Conservation (phyloP, 2,329 filamentous ascomycete species). For the Penicillium aurantiogriseum region DNA sequence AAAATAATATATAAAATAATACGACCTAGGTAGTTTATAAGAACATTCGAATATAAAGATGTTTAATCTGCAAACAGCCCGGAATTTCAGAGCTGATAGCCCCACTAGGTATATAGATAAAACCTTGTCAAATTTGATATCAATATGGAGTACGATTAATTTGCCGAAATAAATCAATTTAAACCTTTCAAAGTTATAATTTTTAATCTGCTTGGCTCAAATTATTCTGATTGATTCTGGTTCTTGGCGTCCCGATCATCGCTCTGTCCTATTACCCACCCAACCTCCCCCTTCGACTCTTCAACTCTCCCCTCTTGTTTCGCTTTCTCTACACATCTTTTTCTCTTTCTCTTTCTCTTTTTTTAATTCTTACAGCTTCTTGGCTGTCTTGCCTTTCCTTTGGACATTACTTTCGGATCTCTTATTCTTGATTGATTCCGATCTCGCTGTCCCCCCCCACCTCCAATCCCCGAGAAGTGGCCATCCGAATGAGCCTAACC, state of each 20-base stretch:
- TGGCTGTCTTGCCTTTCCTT: constrained; percentile 8
- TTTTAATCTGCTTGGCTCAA: neutral
- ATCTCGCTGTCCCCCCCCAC: constrained; percentile 5
- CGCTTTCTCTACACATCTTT: constrained; percentile 4
- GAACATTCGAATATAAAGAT: neutral
- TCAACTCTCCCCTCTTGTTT: constrained; percentile 13
- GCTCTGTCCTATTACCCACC: constrained; percentile 19
- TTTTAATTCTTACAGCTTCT: neutral
- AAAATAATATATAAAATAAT: no score
- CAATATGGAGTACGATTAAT: neutral
- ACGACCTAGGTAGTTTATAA: neutral
- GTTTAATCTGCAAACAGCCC: neutral
- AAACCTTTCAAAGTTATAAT: neutral
- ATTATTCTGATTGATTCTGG: neutral
- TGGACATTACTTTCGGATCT: constrained; percentile 6
- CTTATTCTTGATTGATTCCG: neutral
- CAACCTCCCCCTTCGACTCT: constrained; percentile 11
- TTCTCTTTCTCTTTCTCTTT: constrained; percentile 9
- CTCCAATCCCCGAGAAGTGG: constrained; percentile 6
- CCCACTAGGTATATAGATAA: neutral
- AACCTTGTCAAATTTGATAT: neutral
- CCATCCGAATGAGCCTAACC: constrained; percentile 11
- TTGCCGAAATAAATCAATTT: neutral
- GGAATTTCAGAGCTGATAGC: neutral
- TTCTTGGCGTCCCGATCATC: constrained; percentile 24